These are phyloP conservation scores for Talaromyces sp. DNA, from an alignment of 2,329 filamentous ascomycete genomes.

Conservation along the genomic window DNA sequence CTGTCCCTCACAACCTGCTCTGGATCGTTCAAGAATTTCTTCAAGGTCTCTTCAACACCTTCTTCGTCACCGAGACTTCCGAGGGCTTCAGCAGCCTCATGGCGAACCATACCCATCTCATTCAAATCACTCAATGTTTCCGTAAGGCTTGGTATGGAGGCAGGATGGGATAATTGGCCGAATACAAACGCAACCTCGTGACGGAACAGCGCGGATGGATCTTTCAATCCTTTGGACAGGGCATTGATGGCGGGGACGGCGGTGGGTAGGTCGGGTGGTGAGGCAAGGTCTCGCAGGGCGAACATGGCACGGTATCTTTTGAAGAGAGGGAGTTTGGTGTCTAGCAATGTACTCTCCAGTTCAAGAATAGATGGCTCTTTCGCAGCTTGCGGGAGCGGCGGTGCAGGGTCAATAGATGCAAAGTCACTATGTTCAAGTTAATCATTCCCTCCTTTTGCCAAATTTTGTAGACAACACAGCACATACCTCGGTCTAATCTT, in stretches of 20 bases:
- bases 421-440: slow-evolving; percentile 69
- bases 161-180: slow-evolving; percentile 90
- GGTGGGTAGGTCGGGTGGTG: slow-evolving; percentile 85
- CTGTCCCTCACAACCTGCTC: slow-evolving; percentile 94
- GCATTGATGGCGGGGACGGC: slow-evolving; percentile 83
- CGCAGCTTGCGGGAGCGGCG: slow-evolving; percentile 72
- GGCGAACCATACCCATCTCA: slow-evolving; percentile 93
- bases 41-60: slow-evolving; percentile 83
- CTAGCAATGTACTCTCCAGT: slow-evolving; percentile 73
- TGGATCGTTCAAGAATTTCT: slow-evolving; percentile 80
- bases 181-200: slow-evolving; percentile 99
- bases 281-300: slow-evolving; percentile 88
- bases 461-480: background rate
- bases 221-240: slow-evolving; percentile 78
- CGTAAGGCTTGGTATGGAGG: slow-evolving; percentile 88
- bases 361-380: slow-evolving; percentile 65
- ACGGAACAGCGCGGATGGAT: slow-evolving; percentile 88
- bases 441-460: background rate
- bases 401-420: slow-evolving; percentile 90
- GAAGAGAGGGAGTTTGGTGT: slow-evolving; percentile 78
- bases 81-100: slow-evolving; percentile 94
- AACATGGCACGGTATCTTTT: slow-evolving; percentile 98
- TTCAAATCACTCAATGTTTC: slow-evolving; percentile 72
- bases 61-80: slow-evolving; percentile 91
- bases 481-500: slow-evolving; percentile 76